phyloP scores from a whole-genome alignment of 768 basidiomycete species.

The Auriscalpium vulgare region DNA sequence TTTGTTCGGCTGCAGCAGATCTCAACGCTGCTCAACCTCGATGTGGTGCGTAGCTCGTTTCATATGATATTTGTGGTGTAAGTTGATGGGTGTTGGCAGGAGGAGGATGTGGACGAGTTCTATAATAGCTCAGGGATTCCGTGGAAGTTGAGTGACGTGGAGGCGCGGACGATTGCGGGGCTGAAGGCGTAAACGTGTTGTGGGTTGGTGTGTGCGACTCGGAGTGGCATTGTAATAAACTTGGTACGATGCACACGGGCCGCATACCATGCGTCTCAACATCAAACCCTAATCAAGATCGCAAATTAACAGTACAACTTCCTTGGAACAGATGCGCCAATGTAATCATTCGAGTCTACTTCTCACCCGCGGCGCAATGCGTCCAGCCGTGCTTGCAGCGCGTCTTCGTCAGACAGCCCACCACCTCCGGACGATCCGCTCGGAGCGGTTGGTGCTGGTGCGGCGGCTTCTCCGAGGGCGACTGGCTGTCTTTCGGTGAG shows the following conservation, averaged over 20 bases:
- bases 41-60: slow-evolving; percentile 44
- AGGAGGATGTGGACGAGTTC: slow-evolving; percentile 92
- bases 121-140: slow-evolving; percentile 89
- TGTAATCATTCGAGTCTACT: no score
- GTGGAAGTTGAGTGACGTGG: slow-evolving; percentile 75
- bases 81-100: slow-evolving; percentile 36
- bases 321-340: no score
- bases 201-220: no score
- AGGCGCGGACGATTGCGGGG: slow-evolving; percentile 62
- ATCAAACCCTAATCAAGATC: no score
- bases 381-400: slow-evolving; percentile 88
- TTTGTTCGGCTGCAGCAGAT: slow-evolving; percentile 90
- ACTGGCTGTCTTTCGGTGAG: slow-evolving; percentile 71
- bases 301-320: no score
- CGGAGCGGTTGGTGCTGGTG: slow-evolving; percentile 30
- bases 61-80: neutral
- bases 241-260: no score
- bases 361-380: slow-evolving; percentile 67
- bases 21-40: slow-evolving; percentile 84
- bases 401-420: slow-evolving; percentile 73
- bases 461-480: slow-evolving; percentile 68
- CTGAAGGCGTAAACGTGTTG: slow-evolving; percentile 23
- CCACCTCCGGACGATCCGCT: slow-evolving; percentile 33
- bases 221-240: no score
- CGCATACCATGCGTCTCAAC: no score